phyloP scores from a whole-genome alignment of 2,329 filamentous ascomycete species.

The Sarocladium brachiariae region DNA sequence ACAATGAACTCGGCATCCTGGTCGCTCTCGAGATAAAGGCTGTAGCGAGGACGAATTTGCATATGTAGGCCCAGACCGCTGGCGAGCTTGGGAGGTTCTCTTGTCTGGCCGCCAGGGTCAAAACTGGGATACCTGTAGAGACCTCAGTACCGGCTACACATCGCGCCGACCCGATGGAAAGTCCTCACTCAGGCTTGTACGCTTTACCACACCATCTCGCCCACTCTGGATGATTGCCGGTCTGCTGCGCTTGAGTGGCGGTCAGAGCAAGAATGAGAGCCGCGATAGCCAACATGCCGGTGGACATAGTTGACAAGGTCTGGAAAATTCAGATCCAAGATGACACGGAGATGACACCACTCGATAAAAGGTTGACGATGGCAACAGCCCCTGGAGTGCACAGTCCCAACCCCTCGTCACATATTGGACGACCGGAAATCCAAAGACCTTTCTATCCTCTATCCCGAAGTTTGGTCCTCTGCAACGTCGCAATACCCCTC shows the following conservation, averaged over 20 bases:
- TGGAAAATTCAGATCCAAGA: no score
- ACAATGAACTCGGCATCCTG: not conserved
- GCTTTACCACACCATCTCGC: slow-evolving; percentile 42
- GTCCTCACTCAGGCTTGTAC: slow-evolving; percentile 32
- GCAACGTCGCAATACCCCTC: slow-evolving; percentile 2
- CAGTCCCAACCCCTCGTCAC: no score
- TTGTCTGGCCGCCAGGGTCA: slow-evolving; percentile 36
- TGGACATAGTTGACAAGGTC: not conserved
- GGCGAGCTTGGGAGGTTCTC: slow-evolving; percentile 25
- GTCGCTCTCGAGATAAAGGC: slow-evolving; percentile 2
- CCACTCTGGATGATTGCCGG: slow-evolving; percentile 35
- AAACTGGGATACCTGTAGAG: slow-evolving; percentile 29
- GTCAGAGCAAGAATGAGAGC: not conserved
- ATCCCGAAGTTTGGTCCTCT: not conserved
- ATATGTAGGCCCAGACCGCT: slow-evolving; percentile 31
- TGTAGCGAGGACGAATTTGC: slow-evolving; percentile 25
- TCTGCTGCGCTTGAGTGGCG: slow-evolving; percentile 20
- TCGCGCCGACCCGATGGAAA: not conserved
- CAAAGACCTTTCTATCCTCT: not conserved
- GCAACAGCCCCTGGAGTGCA: no score
- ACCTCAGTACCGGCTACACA: no score
- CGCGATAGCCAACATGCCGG: not conserved
- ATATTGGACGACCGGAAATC: no score
- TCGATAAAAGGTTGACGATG: no score
- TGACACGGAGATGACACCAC: no score